These are phyloP conservation scores for Pythium brachiatum DNA, from an alignment of 352 stramenopile genomes.

Conservation along the genomic window DNA sequence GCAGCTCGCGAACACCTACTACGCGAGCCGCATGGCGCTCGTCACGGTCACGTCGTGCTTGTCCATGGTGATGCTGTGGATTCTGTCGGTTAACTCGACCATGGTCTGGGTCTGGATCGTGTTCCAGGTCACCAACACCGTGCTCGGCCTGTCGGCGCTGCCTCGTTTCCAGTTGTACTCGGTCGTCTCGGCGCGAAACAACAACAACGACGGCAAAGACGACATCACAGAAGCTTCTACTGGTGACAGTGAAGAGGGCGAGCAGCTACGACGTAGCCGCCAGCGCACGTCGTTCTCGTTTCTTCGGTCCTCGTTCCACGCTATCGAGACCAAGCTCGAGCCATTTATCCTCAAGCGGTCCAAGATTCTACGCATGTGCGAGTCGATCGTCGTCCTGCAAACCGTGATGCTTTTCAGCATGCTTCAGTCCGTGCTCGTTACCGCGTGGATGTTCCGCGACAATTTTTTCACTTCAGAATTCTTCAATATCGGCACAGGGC, in stretches of 20 bases:
- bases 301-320: slow-evolving; percentile 44
- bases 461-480: not conserved
- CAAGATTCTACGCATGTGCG: slow-evolving; percentile 50
- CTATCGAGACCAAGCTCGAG: slow-evolving; percentile 32
- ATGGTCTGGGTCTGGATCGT: slow-evolving; percentile 45
- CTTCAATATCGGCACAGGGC: slow-evolving; percentile 1
- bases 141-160: slow-evolving; percentile 53
- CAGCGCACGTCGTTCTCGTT: slow-evolving; percentile 44
- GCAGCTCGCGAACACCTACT: slow-evolving; percentile 73
- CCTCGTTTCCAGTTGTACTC: slow-evolving; percentile 46
- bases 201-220: not conserved
- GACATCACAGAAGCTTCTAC: not conserved
- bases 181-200: not conserved
- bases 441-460: slow-evolving; percentile 6
- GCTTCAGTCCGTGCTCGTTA: not conserved
- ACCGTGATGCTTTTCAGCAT: slow-evolving; percentile 35
- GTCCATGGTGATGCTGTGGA: slow-evolving; percentile 40
- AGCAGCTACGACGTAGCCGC: not conserved
- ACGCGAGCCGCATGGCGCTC: slow-evolving; percentile 49
- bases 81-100: slow-evolving; percentile 29
- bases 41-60: slow-evolving; percentile 46
- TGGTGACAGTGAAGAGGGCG: not conserved
- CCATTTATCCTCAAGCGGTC: slow-evolving; percentile 53
- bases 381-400: slow-evolving; percentile 63
- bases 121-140: slow-evolving; percentile 55